Conservation (phyloP, 2,329 filamentous ascomycete genomes). For the Stachybotrys echinatus region DNA sequence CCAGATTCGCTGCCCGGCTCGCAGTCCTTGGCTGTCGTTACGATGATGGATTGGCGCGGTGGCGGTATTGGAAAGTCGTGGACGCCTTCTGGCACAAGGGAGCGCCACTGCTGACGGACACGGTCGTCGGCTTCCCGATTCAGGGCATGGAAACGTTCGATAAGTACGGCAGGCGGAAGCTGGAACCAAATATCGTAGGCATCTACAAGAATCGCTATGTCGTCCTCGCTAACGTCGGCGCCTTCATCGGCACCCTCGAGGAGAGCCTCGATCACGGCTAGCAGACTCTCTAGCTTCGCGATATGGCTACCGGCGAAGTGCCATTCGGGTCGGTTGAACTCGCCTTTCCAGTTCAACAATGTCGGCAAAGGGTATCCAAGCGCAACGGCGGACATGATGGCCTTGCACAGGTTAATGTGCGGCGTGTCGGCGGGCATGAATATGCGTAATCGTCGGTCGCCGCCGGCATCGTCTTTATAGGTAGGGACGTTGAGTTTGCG, state of each 20-base stretch:
- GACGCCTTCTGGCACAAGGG: background rate
- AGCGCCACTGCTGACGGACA: slow-evolving; percentile 16
- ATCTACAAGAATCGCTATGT: slow-evolving; percentile 30
- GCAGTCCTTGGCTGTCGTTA: slow-evolving; percentile 29
- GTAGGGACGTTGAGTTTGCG: slow-evolving; percentile 6
- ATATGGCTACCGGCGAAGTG: slow-evolving; percentile 32
- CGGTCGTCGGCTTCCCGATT: slow-evolving; percentile 27
- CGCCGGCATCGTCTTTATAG: slow-evolving; percentile 1
- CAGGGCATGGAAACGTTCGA: slow-evolving; percentile 27
- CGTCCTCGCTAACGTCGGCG: slow-evolving; percentile 17
- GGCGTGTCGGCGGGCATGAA: slow-evolving; percentile 33
- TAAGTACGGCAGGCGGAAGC: slow-evolving; percentile 28
- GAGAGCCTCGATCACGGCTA: slow-evolving; percentile 21
- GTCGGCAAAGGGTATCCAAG: slow-evolving; percentile 31
- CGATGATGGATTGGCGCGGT: slow-evolving; percentile 24
- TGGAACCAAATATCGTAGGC: slow-evolving; percentile 35
- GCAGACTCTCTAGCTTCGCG: slow-evolving; percentile 29
- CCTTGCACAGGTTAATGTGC: slow-evolving; percentile 31
- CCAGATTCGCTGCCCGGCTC: slow-evolving; percentile 25
- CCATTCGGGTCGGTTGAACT: slow-evolving; percentile 30
- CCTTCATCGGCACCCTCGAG: slow-evolving; percentile 12
- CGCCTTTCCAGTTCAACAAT: slow-evolving; percentile 30
- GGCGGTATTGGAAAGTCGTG: slow-evolving; percentile 20
- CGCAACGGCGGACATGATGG: slow-evolving; percentile 29
- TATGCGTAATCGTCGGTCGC: slow-evolving; percentile 23